Percentiles rank a stretch among this genome's conserved stretches.
Conservation (phyloP, 768 basidiomycete species). For the Paxillus ammoniavirescens region DNA sequence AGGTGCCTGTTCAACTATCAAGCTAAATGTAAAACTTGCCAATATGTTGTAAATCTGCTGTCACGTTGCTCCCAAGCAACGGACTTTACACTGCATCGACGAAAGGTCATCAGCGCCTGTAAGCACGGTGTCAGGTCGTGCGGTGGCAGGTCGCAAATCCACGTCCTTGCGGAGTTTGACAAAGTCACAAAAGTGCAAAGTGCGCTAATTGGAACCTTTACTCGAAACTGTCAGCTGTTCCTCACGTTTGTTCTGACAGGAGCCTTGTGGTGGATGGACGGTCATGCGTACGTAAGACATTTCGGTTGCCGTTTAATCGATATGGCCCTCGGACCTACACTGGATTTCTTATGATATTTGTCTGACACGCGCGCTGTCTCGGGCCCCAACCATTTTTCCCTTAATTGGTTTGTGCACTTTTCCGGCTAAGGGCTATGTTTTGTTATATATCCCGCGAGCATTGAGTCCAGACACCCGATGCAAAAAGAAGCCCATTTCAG, state of each 20-base stretch:
- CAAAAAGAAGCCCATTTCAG: slow-evolving; percentile 27
- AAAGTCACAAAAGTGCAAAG: slow-evolving; percentile 33
- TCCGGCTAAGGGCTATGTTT: slow-evolving; percentile 34
- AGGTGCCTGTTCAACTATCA: slow-evolving; percentile 15
- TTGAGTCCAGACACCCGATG: slow-evolving; percentile 36
- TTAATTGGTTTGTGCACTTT: slow-evolving; percentile 30
- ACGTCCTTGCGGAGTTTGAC: slow-evolving; percentile 23
- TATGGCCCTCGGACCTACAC: slow-evolving; percentile 37
- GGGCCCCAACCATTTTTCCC: slow-evolving; percentile 30
- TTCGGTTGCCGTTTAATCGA: slow-evolving; percentile 38
- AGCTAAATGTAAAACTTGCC: slow-evolving; percentile 18
- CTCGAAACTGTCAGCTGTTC: slow-evolving; percentile 23
- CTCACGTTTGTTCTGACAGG: slow-evolving; percentile 30
- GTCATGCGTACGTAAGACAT: slow-evolving; percentile 33
- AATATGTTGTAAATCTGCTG: slow-evolving; percentile 23
- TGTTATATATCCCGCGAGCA: slow-evolving; percentile 36
- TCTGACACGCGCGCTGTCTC: slow-evolving; percentile 25
- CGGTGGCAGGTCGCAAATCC: slow-evolving; percentile 27
- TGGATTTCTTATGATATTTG: slow-evolving; percentile 27
- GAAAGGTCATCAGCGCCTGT: slow-evolving; percentile 7
- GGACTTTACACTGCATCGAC: slow-evolving; percentile 21
- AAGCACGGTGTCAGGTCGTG: slow-evolving; percentile 8
- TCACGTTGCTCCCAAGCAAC: slow-evolving; percentile 23
- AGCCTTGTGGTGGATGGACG: slow-evolving; percentile 31
- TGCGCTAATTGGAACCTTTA: slow-evolving; percentile 31